Base-by-base conservation (phyloP, 805 yeast genomes). In the Pichia cephalocereana region DNA sequence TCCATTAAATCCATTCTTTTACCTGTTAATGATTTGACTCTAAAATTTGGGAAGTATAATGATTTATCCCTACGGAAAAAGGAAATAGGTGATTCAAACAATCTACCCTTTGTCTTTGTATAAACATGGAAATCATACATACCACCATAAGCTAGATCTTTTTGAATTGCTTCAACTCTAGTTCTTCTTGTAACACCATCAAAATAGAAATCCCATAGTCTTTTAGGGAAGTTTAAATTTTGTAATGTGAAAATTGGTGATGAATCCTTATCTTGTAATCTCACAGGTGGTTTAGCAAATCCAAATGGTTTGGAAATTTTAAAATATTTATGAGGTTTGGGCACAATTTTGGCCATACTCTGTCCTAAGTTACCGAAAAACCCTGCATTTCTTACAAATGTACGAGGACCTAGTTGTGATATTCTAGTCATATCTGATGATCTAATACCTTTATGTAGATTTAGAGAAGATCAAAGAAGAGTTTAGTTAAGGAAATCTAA, bases 11-110 rank as follows among this genome's bases (percentile, higher is more conserved):
- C 57, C 48, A 54, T 52, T 26, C 57, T 59, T 17, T 58, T 50
- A 15, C 70, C 72, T 4, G 57, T 49, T 37, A 88, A 60, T 1
- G 81, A 71, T 23, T 70, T 71, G 0, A 82, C 91, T 27, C 66
- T 61, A 50, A 91, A 70, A 59, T 89, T 89, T 10, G 98, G 96
- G 67, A 93, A 87, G 62, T 79, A 93, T 43, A 79, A 67, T 0
- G 97, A 73, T 58, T 76, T 83, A 8, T 85, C 90, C 12, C 71
- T 67, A 51, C 76, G 77, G 76, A 91, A 90, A 56, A 77, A 83
- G 1, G 89, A 77, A n/a, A 76, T 71, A 1, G 98, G 98, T 0
- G 96, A 77, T 17, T 75, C 69, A 69, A 89, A 93, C 53, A 90
- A 72, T 66, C 89, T 88, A 26, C 98, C 99, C 38, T 80, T 76